These are phyloP conservation scores for Cornus kousa DNA, from an alignment of 148 eudicot species.

Conservation along the genomic window DNA sequence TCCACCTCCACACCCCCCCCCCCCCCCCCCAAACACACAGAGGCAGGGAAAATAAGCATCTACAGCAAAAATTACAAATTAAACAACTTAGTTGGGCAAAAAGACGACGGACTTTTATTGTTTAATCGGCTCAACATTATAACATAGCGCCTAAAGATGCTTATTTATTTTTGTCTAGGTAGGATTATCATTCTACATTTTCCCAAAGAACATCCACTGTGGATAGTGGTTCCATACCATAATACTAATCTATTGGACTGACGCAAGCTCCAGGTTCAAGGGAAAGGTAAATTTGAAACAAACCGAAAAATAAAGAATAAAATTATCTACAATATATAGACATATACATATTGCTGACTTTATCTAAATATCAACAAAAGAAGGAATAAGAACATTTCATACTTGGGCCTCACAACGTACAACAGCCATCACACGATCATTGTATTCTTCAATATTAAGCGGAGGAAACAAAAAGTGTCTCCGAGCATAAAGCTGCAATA, in stretches of 20 bases:
- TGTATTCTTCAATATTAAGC: constrained; percentile 83
- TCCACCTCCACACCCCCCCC: no score
- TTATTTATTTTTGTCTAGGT: not conserved
- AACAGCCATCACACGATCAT: constrained; percentile 91
- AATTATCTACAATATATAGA: not conserved
- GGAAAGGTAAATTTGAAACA: no score
- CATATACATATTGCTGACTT: not conserved
- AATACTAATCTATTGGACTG: not conserved
- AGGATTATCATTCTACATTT: not conserved
- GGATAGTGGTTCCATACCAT: not conserved
- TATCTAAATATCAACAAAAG: not conserved
- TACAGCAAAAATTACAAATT: not conserved
- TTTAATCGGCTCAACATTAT: not conserved
- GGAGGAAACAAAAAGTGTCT: constrained; percentile 93
- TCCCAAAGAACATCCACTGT: not conserved
- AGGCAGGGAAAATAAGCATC: not conserved
- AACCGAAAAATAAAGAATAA: not conserved
- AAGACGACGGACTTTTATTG: not conserved
- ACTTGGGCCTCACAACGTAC: constrained; percentile 98
- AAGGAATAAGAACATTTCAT: constrained; percentile 5
- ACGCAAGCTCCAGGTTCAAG: not conserved
- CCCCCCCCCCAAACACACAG: not conserved
- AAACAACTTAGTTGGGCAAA: not conserved
- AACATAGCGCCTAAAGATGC: not conserved
- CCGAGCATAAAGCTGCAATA: constrained; percentile 81